These are phyloP conservation scores for Didymosphaeria variabile DNA, from an alignment of 2,329 filamentous ascomycete genomes.

Conservation along the genomic window DNA sequence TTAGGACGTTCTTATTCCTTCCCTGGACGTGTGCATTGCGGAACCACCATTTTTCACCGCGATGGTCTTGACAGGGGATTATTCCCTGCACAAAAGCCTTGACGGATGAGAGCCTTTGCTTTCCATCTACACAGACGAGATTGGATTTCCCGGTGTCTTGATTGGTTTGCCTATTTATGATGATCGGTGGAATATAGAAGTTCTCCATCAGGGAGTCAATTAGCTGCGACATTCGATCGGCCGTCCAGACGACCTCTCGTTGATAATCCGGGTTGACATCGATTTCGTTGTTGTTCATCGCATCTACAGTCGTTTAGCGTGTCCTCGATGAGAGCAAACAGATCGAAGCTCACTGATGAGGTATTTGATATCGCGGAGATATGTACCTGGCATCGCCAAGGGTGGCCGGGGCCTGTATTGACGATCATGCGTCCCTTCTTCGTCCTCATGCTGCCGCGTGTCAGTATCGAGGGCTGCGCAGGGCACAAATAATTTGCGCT, in stretches of 20 bases:
- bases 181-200: conserved; percentile 58
- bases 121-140: conserved; percentile 58
- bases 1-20: conserved; percentile 44
- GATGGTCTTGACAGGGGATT: conserved; percentile 55
- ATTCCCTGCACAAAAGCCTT: conserved; percentile 56
- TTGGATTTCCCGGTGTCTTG: conserved; percentile 28
- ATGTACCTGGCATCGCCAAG: conserved; percentile 27
- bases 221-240: conserved; percentile 46
- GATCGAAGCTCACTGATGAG: conserved; percentile 33
- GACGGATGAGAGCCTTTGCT: conserved; percentile 59
- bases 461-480: not conserved
- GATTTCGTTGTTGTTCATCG: conserved; percentile 37
- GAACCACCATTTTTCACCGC: conserved; percentile 54
- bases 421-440: conserved; percentile 9
- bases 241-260: conserved; percentile 57
- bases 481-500: not conserved
- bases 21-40: conserved; percentile 19
- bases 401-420: conserved; percentile 37
- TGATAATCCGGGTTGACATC: conserved; percentile 59
- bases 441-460: not conserved
- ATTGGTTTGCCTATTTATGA: conserved; percentile 52
- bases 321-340: not conserved
- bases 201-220: conserved; percentile 50
- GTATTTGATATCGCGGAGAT: conserved; percentile 31
- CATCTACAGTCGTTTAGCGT: conserved; percentile 23